Evolutionary conservation across 2,329 filamentous ascomycete species (phyloP).

Genomic region (Cercospora sp.): DNA sequence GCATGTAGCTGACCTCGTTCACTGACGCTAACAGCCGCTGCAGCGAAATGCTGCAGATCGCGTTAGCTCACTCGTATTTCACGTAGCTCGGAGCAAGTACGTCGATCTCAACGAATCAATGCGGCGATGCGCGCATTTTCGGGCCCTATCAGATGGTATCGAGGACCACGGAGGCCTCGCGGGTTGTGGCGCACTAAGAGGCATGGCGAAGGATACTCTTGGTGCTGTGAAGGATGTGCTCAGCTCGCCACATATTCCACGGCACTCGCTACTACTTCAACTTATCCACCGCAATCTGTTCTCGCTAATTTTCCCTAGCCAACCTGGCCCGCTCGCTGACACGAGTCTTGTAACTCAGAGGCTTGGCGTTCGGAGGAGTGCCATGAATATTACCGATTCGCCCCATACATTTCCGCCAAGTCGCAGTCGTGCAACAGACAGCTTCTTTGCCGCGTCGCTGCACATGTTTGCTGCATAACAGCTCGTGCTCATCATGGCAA

Average conservation of each 20-base stretch:
- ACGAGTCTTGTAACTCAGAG: background rate
- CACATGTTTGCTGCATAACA: background rate
- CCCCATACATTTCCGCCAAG: background rate
- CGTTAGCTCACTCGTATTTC: background rate
- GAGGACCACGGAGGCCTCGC: background rate
- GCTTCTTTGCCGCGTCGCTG: background rate
- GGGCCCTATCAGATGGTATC: background rate
- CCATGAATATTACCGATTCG: background rate
- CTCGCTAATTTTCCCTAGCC: background rate
- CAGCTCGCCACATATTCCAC: background rate
- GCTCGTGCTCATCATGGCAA: constrained; percentile 2
- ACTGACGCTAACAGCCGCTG: background rate
- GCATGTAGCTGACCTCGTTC: background rate
- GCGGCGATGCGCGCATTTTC: background rate
- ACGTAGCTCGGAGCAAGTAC: background rate
- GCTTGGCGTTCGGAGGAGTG: background rate
- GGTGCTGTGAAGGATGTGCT: background rate
- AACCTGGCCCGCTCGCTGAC: background rate
- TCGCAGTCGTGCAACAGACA: background rate
- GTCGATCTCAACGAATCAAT: background rate
- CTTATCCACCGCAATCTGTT: background rate
- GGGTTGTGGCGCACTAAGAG: background rate
- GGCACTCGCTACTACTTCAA: background rate
- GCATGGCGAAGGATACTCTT: background rate
- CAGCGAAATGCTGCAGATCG: background rate